phyloP scores from a whole-genome alignment of 2,329 filamentous ascomycete genomes.

The Talaromyces sp. region DNA sequence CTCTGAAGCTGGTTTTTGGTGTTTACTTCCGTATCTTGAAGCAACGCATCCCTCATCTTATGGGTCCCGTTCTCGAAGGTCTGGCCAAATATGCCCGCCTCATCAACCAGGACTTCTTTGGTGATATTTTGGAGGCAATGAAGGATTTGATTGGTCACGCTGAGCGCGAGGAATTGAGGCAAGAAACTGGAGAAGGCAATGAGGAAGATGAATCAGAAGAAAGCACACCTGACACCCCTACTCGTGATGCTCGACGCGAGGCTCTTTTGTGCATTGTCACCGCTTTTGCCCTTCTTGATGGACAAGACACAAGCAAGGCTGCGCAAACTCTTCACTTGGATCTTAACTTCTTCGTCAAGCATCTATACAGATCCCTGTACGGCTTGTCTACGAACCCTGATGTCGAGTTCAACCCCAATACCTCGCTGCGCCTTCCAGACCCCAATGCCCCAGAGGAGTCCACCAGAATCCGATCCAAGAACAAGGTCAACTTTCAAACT shows the following conservation, averaged over 20 bases:
- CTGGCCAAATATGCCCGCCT: conserved; percentile 91
- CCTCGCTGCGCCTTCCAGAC: conserved; percentile 71
- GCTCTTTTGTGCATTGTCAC: conserved; percentile 92
- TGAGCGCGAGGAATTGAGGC: conserved; percentile 51
- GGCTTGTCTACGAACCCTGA: conserved; percentile 79
- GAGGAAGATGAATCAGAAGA: conserved; percentile 30
- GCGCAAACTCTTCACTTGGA: conserved; percentile 82
- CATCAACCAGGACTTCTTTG: conserved; percentile 99
- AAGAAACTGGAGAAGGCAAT: conserved; percentile 48
- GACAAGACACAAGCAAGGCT: conserved; percentile 87
- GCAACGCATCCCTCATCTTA: conserved; percentile 75
- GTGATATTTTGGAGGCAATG: conserved; percentile 88
- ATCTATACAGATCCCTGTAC: conserved; percentile 86
- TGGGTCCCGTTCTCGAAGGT: conserved; percentile 96
- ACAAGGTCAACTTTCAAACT: conserved; percentile 91
- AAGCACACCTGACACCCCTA: conserved; percentile 52
- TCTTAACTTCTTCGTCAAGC: conserved; percentile 90
- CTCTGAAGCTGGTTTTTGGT: conserved; percentile 91
- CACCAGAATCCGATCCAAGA: conserved; percentile 49
- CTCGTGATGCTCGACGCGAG: conserved; percentile 79
- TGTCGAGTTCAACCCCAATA: conserved; percentile 75
- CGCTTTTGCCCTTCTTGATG: conserved; percentile 91
- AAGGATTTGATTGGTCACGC: conserved; percentile 87
- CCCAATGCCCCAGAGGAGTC: conserved; percentile 55
- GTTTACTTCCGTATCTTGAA: conserved; percentile 95